Evolutionary conservation across 768 basidiomycete species (phyloP), one percentile per base, ranked within the genome.

Genomic region (Tricholoma hemisulphureum): DNA sequence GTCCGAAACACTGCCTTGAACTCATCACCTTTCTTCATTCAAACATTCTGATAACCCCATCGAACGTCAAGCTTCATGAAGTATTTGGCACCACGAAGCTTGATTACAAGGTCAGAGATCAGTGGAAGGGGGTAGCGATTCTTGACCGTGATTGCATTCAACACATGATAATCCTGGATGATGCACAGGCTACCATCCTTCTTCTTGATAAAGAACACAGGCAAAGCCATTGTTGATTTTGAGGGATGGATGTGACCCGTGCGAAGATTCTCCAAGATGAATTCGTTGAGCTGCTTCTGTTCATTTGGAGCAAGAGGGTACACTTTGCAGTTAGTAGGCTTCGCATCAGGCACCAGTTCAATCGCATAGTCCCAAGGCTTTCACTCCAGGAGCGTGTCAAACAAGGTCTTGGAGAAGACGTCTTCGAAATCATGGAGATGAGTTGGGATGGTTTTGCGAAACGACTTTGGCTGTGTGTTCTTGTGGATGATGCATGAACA

Each of bases 1-100:
- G 69, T 74, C 1, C 50, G 48, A 61, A 81, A 80, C 0, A 74
- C 71, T 0, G 73, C 76, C 55, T 78, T 79, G 69, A 69, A 73
- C 58, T 76, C 65, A 51, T 78, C 69, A 2, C 74, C 75, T 43
- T 73, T 24, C 9, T 32, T 32, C 1, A 56, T 32, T 8, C 55
- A 14, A 4, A 56, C 55, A 23, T 48, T 48, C 18, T 56, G 50
- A 9, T n/a, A n/a, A n/a, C 48, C 56, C 46, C 50, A 51, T 21
- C 50, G 9, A 2, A 57, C 18, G 26, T 82, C 76, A n/a, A 81
- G 56, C 31, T 68, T 69, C 2, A 71, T 70, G 57, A 73, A 77
- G n/a, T 67, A 48, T 13, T 63, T 61, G 10, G 66, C 65, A 14
- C 51, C 55, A 11, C 45, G 26, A 0, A 70, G 56, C 16, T 62